Evolutionary conservation across 441 rosid genomes (phyloP), one percentile per base, ranked within the genome.

Genomic region (Jatropha multifida): DNA sequence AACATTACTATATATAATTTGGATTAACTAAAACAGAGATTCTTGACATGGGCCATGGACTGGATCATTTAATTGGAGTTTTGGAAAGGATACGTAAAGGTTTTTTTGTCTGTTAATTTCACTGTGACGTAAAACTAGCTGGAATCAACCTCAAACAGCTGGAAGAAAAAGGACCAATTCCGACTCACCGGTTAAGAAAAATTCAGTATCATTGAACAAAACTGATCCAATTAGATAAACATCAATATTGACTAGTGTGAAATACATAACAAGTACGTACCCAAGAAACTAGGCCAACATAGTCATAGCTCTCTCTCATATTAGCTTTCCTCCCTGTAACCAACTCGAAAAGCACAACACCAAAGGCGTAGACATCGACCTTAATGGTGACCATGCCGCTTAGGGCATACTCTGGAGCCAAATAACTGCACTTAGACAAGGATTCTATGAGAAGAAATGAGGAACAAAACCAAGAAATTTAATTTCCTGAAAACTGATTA

Each of bases 271-370:
- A 58, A n/a, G 61, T 3, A 58, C 32, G 61, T 58, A 58, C 61
- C 61, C 61, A n/a, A 1, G 7, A n/a, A 56, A n/a, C 27, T 5
- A 12, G 4, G 56, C 10, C 4, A 51, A 15, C 4, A 51, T 51
- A 0, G 7, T 14, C 70, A 18, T 5, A 41, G 17, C 14, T 13
- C 32, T n/a, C 6, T 2, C 5, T 48, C 44, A 3, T 23, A 52
- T 1, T n/a, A 26, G 60, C 23, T 68, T 5, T 37, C 62, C 18
- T n/a, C 52, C 48, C 76, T 9, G 70, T 49, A n/a, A 74, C 37
- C 69, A 74, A 54, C 69, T 74, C 76, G 61, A 74, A 5, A 54
- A 74, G 62, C 70, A 74, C 66, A 7, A 74, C 62, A 7, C 76
- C 76, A 9, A 74, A 74, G 63, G 76, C 38, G 40, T 17, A 74